Conservation (phyloP, 2,329 filamentous ascomycete genomes). For the Mycosphaerella arachidis region DNA sequence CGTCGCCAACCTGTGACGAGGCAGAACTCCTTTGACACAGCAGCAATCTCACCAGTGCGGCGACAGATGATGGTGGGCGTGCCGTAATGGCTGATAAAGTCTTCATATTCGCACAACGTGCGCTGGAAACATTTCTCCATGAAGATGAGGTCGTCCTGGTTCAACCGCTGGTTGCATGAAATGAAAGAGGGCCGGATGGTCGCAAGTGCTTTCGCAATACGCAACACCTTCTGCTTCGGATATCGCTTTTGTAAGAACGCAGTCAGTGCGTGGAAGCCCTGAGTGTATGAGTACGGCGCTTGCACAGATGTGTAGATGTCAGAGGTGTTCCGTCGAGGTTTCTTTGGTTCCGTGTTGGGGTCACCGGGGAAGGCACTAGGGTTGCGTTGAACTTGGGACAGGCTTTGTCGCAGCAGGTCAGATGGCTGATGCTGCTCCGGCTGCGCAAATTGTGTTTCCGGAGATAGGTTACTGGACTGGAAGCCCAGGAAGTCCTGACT, state of each 20-base stretch:
- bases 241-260: slow-evolving; percentile 75
- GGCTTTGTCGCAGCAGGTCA: slow-evolving; percentile 30
- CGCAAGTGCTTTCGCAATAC: slow-evolving; percentile 81
- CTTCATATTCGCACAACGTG: slow-evolving; percentile 86
- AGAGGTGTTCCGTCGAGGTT: slow-evolving; percentile 66
- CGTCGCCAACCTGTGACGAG: slow-evolving; percentile 92
- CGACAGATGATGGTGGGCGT: slow-evolving; percentile 90
- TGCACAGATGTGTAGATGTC: slow-evolving; percentile 84
- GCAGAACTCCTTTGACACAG: slow-evolving; percentile 94
- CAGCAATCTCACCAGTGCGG: slow-evolving; percentile 89
- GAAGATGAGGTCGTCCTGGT: slow-evolving; percentile 83
- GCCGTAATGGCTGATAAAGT: slow-evolving; percentile 81
- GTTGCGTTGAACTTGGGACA: slow-evolving; percentile 32
- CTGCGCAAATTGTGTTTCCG: slow-evolving; percentile 29
- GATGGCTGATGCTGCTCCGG: slow-evolving; percentile 29
- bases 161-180: slow-evolving; percentile 82
- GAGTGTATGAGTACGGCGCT: slow-evolving; percentile 86
- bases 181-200: slow-evolving; percentile 92
- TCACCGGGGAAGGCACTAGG: slow-evolving; percentile 29
- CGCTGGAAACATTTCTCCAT: slow-evolving; percentile 98
- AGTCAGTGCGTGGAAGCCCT: slow-evolving; percentile 83
- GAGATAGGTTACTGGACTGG: slow-evolving; percentile 26
- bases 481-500: slow-evolving; percentile 46
- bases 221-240: slow-evolving; percentile 67
- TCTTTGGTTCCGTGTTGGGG: slow-evolving; percentile 33